Percentiles rank a stretch among this genome's conserved stretches.
phyloP scores from a whole-genome alignment of 768 basidiomycete species.

The Xerocomellus amylosporus region DNA sequence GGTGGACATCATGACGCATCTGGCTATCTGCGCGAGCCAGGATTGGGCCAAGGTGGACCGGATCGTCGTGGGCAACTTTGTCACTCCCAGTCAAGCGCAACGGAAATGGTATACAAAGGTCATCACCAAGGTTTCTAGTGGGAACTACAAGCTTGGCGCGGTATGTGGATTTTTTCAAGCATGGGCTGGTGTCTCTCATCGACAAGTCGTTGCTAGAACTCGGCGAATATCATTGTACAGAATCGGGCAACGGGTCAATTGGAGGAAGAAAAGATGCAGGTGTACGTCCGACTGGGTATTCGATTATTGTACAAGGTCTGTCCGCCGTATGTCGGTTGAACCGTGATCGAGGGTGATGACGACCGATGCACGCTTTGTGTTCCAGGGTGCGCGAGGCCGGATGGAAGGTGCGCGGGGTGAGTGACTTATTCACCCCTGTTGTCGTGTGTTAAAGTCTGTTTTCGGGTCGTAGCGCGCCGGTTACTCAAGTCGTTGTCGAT shows the following conservation, averaged over 20 bases:
- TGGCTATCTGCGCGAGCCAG: slow-evolving; percentile 92
- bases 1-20: slow-evolving; percentile 91
- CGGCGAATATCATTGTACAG: slow-evolving; percentile 97
- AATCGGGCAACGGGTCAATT: slow-evolving; percentile 88
- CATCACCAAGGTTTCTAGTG: slow-evolving; percentile 79
- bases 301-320: slow-evolving; percentile 80
- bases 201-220: slow-evolving; percentile 55
- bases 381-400: slow-evolving; percentile 72
- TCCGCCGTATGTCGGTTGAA: background rate
- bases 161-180: slow-evolving; percentile 38
- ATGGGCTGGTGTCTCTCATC: background rate
- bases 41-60: slow-evolving; percentile 90
- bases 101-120: slow-evolving; percentile 96
- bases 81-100: slow-evolving; percentile 92
- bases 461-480: slow-evolving; percentile 56
- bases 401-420: slow-evolving; percentile 88
- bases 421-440: slow-evolving; percentile 17
- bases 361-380: background rate
- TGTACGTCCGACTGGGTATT: slow-evolving; percentile 91
- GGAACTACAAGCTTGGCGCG: slow-evolving; percentile 87
- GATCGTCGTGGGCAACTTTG: slow-evolving; percentile 92
- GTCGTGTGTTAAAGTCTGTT: background rate
- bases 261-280: slow-evolving; percentile 98
- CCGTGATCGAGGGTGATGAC: background rate
- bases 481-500: slow-evolving; percentile 86